Evolutionary conservation across 768 basidiomycete species (phyloP), one percentile per base, ranked within the genome.

Genomic region (Dioszegia aurantiaca): DNA sequence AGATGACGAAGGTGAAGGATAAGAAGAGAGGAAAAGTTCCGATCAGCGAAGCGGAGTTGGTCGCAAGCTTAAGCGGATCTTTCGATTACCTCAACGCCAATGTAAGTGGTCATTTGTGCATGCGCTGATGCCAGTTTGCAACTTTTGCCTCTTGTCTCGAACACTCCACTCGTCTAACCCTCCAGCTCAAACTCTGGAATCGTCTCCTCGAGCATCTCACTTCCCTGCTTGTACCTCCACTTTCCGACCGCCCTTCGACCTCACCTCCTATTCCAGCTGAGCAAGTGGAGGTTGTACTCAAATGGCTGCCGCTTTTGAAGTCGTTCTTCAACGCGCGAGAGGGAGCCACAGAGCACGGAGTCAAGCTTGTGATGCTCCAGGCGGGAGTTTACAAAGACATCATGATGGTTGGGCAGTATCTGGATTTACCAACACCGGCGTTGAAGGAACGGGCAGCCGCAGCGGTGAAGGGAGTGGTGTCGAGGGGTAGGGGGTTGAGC

Each of bases 241-340:
- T 75, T 11, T 74, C 72, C 1, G 72, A 77, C 58, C 64, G 67
- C 48, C 65, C 67, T 0, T 55, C 63, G 39, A 48, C 62, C 4
- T 37, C 40, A 4, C 57, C 64, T 2, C 43, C 56, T 2, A 58
- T 68, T 0, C 31, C 56, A 0, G 41, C 68, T 0, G 64, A 55
- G 16, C 74, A 77, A 46, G 56, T 69, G n/a, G 72, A 74, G 51
- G 63, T 77, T 12, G 65, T 77, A 6, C 75, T 75, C 69, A 75
- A 77, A 55, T 77, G 73, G 73, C 62, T 77, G 1, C 70, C 73
- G 58, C 48, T 70, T 30, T 58, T 75, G 41, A 77, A 77, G 54
- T 41, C 65, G 3, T 77, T 75, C 62, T 77, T 74, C 63, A 77
- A 77, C 59, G 75, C 75, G 26, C 43, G 52, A 2, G 75, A 77